Conservation (phyloP, 1,139 yeast genomes). For the Kodamaea sp. region DNA sequence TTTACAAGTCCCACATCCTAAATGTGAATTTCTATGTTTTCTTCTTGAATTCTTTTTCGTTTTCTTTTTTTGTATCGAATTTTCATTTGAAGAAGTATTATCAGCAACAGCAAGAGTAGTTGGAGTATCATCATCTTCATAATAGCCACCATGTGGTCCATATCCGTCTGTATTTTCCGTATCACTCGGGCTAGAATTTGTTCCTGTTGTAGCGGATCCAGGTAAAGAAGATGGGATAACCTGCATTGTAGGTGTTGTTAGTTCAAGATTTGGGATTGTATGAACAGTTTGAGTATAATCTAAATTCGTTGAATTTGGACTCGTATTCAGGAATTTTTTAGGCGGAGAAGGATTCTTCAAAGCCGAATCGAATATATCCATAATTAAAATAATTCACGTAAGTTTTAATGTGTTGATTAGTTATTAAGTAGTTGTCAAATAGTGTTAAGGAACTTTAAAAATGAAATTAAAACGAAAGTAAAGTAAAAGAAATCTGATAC, state of each 20-base stretch:
- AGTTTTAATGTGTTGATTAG: too few relatives aligned
- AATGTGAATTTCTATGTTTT: slow-evolving; percentile 61
- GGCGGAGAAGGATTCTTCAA: slow-evolving; percentile 32
- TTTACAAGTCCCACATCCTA: slow-evolving; percentile 65
- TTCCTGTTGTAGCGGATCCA: background rate
- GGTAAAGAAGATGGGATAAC: background rate
- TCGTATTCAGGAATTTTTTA: slow-evolving; percentile 12
- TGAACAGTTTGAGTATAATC: too few relatives aligned
- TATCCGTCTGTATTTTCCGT: slow-evolving; percentile 5
- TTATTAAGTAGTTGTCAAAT: too few relatives aligned
- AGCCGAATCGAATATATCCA: slow-evolving; percentile 29
- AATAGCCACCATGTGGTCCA: background rate
- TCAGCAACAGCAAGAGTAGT: background rate
- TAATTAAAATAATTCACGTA: slow-evolving; percentile 5
- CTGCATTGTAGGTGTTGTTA: too few relatives aligned
- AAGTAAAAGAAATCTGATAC: too few relatives aligned
- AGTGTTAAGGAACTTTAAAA: too few relatives aligned
- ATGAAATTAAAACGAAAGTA: too few relatives aligned
- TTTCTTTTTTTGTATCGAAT: slow-evolving; percentile 6
- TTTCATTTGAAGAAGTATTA: background rate
- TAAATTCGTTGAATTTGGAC: background rate
- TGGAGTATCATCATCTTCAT: background rate
- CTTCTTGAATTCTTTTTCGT: slow-evolving; percentile 50
- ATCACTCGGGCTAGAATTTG: background rate
- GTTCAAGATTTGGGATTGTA: too few relatives aligned